Percentiles rank a stretch among this genome's conserved stretches.
phyloP scores from a whole-genome alignment of 306 rosid species.

The Malus sylvestris region DNA sequence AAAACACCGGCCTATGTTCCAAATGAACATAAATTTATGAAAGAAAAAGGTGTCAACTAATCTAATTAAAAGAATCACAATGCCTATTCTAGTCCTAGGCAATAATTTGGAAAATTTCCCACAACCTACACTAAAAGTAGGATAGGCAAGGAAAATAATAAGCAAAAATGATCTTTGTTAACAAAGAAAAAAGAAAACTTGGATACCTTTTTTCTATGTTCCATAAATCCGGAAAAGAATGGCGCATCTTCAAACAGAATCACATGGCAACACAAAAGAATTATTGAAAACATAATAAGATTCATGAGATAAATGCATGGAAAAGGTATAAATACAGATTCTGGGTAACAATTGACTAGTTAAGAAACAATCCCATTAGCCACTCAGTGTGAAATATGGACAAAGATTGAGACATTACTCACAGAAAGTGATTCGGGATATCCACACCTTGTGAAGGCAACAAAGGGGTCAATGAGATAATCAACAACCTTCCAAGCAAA shows the following conservation, averaged over 20 bases:
- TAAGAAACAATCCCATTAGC: not conserved
- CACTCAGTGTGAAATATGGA: slow-evolving; percentile 1
- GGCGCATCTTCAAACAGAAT: slow-evolving; percentile 47
- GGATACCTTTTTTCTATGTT: slow-evolving; percentile 71
- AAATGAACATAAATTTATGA: no score
- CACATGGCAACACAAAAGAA: slow-evolving; percentile 14
- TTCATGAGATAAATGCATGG: not conserved
- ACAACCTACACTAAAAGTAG: not conserved
- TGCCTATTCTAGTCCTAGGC: no score
- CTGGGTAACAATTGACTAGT: slow-evolving; percentile 1
- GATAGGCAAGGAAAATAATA: not conserved
- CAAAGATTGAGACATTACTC: slow-evolving; percentile 36
- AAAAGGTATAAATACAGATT: not conserved
- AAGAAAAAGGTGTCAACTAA: no score
- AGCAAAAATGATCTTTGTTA: not conserved
- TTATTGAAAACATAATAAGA: slow-evolving; percentile 4
- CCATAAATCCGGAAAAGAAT: slow-evolving; percentile 87
- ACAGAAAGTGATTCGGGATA: slow-evolving; percentile 95
- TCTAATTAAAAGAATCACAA: no score
- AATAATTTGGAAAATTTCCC: no score
- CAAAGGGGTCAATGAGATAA: slow-evolving; percentile 86
- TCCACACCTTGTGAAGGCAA: slow-evolving; percentile 79
- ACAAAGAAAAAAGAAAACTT: not conserved
- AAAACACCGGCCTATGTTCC: no score
- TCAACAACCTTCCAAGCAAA: slow-evolving; percentile 68